Conservation (phyloP, 2,329 filamentous ascomycete species). For the Gremmenia infestans region DNA sequence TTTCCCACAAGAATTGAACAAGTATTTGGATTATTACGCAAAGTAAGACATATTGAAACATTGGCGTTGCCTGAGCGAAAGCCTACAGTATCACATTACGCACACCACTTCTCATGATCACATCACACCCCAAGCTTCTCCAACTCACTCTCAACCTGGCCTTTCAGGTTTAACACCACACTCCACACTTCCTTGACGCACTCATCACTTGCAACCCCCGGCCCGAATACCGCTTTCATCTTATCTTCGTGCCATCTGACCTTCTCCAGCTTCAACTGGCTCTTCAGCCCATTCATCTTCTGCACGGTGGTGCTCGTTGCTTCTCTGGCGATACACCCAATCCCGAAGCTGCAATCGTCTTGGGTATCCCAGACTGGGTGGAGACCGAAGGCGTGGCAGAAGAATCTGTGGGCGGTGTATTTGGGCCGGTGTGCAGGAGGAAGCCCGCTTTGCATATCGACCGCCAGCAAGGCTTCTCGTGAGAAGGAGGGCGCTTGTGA, state of each 20-base stretch:
- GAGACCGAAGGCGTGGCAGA: constrained; percentile 9
- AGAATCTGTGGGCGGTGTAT: constrained; percentile 5
- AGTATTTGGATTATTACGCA: no score
- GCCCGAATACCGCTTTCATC: constrained; percentile 5
- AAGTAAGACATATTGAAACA: not conserved
- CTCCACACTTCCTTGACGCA: constrained; percentile 10
- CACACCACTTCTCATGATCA: not conserved
- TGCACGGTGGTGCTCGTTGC: not conserved
- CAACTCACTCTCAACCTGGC: constrained; percentile 5
- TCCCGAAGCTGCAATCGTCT: not conserved
- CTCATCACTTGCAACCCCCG: constrained; percentile 2
- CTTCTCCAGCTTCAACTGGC: constrained; percentile 13
- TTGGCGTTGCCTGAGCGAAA: no score
- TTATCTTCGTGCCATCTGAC: constrained; percentile 16
- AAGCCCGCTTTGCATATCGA: not conserved
- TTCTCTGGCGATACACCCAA: not conserved
- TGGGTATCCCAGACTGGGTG: not conserved
- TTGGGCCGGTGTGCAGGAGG: not conserved
- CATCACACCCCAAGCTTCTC: not conserved
- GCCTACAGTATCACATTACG: no score
- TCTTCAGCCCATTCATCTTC: constrained; percentile 2
- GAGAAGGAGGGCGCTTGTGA: not conserved
- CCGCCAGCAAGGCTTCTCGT: not conserved
- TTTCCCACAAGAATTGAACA: no score
- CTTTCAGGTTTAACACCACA: constrained; percentile 10